phyloP scores from a whole-genome alignment of 2,329 filamentous ascomycete genomes.

The Fusarium heterosporum region DNA sequence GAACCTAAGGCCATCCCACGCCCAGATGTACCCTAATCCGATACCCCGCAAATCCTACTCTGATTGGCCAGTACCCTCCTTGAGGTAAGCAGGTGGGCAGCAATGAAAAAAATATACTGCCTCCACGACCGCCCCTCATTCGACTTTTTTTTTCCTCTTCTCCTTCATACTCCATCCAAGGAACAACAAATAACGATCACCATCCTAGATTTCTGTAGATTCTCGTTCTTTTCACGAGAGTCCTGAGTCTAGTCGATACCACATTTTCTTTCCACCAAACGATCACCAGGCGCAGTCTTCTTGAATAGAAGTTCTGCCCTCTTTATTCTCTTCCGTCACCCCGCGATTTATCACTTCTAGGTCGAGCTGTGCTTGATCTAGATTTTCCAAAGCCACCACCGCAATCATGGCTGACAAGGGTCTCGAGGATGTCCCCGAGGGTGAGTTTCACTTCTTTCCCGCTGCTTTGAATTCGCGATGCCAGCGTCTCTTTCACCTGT shows the following conservation, averaged over 20 bases:
- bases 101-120: constrained; percentile 54
- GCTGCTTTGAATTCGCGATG: constrained; percentile 10
- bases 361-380: constrained; percentile 84
- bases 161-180: constrained; percentile 48
- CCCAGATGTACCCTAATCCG: constrained; percentile 47
- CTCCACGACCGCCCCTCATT: constrained; percentile 54
- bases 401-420: constrained; percentile 99
- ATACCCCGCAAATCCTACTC: constrained; percentile 33
- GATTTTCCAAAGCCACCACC: constrained; percentile 66
- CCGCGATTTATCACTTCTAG: constrained; percentile 64
- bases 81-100: constrained; percentile 49
- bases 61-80: constrained; percentile 43
- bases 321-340: constrained; percentile 51
- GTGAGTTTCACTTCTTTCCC: constrained; percentile 67
- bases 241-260: constrained; percentile 60
- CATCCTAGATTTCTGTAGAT: constrained; percentile 57
- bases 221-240: constrained; percentile 61
- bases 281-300: constrained; percentile 51
- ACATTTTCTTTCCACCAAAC: constrained; percentile 43
- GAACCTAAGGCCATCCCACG: constrained; percentile 3
- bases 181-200: constrained; percentile 48
- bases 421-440: constrained; percentile 97
- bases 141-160: constrained; percentile 55
- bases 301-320: constrained; percentile 52
- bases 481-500: constrained; percentile 10